phyloP scores from a whole-genome alignment of 257 asterid genomes.

The Salvia rosmarinus region DNA sequence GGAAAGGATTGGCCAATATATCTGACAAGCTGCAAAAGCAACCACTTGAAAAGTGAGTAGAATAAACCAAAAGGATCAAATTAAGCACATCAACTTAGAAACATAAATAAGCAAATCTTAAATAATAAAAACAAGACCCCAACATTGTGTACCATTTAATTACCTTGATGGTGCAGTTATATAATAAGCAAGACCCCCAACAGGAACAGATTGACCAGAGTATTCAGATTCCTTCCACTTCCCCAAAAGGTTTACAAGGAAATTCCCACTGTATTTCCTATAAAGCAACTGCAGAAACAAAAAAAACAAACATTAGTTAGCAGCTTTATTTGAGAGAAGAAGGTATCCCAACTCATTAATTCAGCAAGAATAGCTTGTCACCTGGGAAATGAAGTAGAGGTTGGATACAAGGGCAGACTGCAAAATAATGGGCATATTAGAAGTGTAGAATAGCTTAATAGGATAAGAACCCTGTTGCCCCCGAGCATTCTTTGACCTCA shows the following conservation, averaged over 20 bases:
- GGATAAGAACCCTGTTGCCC: slow-evolving; percentile 95
- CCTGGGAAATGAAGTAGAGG: slow-evolving; percentile 86
- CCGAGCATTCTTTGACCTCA: slow-evolving; percentile 87
- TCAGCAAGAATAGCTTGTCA: slow-evolving; percentile 30
- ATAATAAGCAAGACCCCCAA: slow-evolving; percentile 88
- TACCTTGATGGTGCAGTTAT: slow-evolving; percentile 89
- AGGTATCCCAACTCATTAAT: neutral
- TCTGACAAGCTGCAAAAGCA: slow-evolving; percentile 63
- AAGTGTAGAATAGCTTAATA: slow-evolving; percentile 84
- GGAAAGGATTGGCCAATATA: slow-evolving; percentile 84
- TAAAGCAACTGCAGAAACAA: slow-evolving; percentile 58
- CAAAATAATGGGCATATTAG: slow-evolving; percentile 85
- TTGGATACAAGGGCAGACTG: slow-evolving; percentile 89
- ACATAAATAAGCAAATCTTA: slow-evolving; percentile 8
- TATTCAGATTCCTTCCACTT: slow-evolving; percentile 92
- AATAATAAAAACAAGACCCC: slow-evolving; percentile 65
- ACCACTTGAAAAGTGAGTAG: slow-evolving; percentile 3
- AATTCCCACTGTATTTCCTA: slow-evolving; percentile 72
- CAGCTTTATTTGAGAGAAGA: neutral
- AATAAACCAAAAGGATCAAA: slow-evolving; percentile 3
- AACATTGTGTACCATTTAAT: slow-evolving; percentile 19
- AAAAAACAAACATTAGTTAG: slow-evolving; percentile 16
- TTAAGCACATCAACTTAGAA: slow-evolving; percentile 2
- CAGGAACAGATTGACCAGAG: slow-evolving; percentile 79
- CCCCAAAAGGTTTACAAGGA: slow-evolving; percentile 76